Conservation (phyloP, 768 basidiomycete genomes). For the Lanmaoa rubissima region DNA sequence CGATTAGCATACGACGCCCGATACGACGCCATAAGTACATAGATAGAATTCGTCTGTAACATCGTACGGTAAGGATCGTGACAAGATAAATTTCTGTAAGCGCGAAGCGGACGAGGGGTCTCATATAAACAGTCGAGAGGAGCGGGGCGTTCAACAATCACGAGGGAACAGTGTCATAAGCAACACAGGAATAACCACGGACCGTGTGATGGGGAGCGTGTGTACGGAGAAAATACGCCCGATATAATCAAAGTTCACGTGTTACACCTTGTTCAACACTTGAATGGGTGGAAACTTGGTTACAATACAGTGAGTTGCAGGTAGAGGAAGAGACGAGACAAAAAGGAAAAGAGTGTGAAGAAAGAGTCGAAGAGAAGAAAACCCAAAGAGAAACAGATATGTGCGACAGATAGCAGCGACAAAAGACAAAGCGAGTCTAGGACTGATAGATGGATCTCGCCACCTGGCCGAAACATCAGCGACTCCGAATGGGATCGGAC, state of each 20-base stretch:
- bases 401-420: constrained; percentile 77
- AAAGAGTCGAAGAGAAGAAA: constrained; percentile 29
- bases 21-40: constrained; percentile 21
- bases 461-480: constrained; percentile 45
- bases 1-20: constrained; percentile 34
- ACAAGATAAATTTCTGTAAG: constrained; percentile 23
- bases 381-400: constrained; percentile 70
- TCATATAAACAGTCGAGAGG: constrained; percentile 19
- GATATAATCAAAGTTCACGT: constrained; percentile 45
- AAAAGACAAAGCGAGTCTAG: constrained; percentile 62
- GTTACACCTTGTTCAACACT: constrained; percentile 58
- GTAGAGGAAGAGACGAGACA: constrained; percentile 31
- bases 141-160: constrained; percentile 9
- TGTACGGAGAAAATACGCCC: constrained; percentile 18
- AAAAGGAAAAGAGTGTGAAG: constrained; percentile 7
- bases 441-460: constrained; percentile 75
- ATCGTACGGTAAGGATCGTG: constrained; percentile 29
- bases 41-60: constrained; percentile 26
- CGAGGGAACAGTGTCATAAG: constrained; percentile 12
- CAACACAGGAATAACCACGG: constrained; percentile 14
- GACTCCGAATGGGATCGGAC: background rate
- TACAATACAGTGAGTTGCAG: constrained; percentile 82
- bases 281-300: constrained; percentile 50
- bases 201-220: constrained; percentile 14
- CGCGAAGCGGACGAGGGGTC: constrained; percentile 1